Evolutionary conservation across 1,284 basidiomycete genomes (phyloP), one percentile per base, ranked within the genome.

Genomic region (Ustilago tritici): DNA sequence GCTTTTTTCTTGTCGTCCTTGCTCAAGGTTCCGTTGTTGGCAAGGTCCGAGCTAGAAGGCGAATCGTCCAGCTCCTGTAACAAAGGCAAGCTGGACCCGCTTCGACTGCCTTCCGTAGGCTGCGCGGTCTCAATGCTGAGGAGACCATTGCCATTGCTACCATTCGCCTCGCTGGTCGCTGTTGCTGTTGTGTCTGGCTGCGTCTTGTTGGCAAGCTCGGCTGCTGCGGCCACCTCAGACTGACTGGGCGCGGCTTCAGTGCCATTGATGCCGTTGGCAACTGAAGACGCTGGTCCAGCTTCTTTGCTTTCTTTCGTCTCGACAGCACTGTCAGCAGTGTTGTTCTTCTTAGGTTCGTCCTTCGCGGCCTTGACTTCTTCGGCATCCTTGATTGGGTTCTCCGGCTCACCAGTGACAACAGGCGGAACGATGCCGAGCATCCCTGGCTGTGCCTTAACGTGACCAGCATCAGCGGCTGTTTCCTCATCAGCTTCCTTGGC

Each of bases 381-480:
- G 10, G 3, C 61, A n/a, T 59, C 53, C 53, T 56, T 55, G 19
- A 76, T 57, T 41, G 76, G 66, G 28, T 74, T 74, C 15, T 74
- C 61, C 1, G 67, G 55, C 61, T 78, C 76, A 12, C 76, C 76
- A 12, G 73, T 65, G 15, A 70, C 59, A 8, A 60, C 59, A 14
- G 70, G 72, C n/a, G 76, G 76, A 17, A 79, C 69, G 35, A 79
- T 60, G 17, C 76, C 76, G 34, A 79, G 76, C 66, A 79, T 40
- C 8, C 76, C 72, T 12, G 69, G 63, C 53, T 56, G 56, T 15
- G 67, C 41, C 19, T 65, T 62, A 9, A 43, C 49, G 9, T 54
- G 36, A 31, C 17, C 28, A n/a, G 34, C 32, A 11, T 47, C 32
- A 17, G 28, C 35, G n/a, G 11, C 23, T 28, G 23, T 40, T 15